These are phyloP conservation scores for Polysphondylium violaceum DNA, from an alignment of 78 protist species.

Conservation along the genomic window DNA sequence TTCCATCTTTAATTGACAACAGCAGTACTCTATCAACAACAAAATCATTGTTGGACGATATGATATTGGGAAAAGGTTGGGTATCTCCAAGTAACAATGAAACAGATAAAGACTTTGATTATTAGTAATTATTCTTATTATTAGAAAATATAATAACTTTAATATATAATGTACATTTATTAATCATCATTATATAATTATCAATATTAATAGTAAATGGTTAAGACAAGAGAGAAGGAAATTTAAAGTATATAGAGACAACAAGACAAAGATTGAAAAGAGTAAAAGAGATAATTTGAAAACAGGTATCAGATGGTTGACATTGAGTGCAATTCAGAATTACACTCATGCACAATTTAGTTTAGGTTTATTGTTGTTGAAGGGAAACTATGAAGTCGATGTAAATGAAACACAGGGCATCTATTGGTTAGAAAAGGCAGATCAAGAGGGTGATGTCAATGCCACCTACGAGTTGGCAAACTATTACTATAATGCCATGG, in stretches of 20 bases:
- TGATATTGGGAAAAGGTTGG: slow-evolving; percentile 63
- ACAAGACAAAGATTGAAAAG: background rate
- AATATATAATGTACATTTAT: background rate
- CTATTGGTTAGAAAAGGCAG: slow-evolving; percentile 55
- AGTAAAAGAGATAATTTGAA: no score
- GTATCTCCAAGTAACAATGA: slow-evolving; percentile 7
- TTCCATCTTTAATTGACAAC: slow-evolving; percentile 14
- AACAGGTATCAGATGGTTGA: slow-evolving; percentile 53
- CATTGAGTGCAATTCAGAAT: slow-evolving; percentile 49
- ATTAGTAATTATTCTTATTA: background rate
- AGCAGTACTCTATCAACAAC: background rate
- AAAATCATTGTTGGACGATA: background rate
- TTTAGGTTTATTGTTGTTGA: slow-evolving; percentile 30
- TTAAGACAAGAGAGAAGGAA: slow-evolving; percentile 29
- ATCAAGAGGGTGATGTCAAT: slow-evolving; percentile 5
- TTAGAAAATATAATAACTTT: background rate
- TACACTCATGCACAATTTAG: slow-evolving; percentile 42
- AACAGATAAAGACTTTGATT: slow-evolving; percentile 2
- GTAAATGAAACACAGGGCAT: slow-evolving; percentile 30
- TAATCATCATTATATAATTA: no score
- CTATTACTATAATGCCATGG: background rate
- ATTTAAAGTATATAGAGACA: background rate
- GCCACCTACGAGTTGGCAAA: slow-evolving; percentile 42
- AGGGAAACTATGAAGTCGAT: slow-evolving; percentile 27
- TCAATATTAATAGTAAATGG: slow-evolving; percentile 57